Conservation (phyloP, 2,329 filamentous ascomycete genomes). For the Pseudogymnoascus destructans region DNA sequence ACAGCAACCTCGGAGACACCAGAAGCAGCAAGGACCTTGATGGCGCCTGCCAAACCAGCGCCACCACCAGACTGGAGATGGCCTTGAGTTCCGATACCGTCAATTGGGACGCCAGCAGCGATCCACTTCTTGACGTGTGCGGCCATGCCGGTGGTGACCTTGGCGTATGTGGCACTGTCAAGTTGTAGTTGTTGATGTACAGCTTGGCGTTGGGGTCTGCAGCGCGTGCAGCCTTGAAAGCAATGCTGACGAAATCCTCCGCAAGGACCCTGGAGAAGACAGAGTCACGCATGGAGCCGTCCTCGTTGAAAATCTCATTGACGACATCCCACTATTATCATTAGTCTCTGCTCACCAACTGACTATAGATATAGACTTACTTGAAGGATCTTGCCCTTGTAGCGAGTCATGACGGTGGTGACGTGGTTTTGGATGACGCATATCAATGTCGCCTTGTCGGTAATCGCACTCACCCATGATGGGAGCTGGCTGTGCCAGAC, state of each 20-base stretch:
- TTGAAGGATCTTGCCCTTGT: constrained; percentile 48
- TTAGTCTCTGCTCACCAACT: too few species aligned
- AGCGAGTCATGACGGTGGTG: constrained; percentile 41
- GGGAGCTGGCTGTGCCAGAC: constrained; percentile 50
- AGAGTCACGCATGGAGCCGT: constrained; percentile 35
- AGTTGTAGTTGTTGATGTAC: constrained; percentile 61
- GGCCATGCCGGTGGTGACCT: constrained; percentile 37
- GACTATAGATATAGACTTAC: too few species aligned
- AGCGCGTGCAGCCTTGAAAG: constrained; percentile 47
- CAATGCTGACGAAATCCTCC: constrained; percentile 53
- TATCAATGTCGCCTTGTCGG: constrained; percentile 38
- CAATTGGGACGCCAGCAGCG: constrained; percentile 43
- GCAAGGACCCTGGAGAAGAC: constrained; percentile 58
- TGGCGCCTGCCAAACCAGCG: constrained; percentile 13
- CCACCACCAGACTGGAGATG: constrained; percentile 15
- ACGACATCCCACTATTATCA: constrained; percentile 56
- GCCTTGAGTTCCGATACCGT: constrained; percentile 39
- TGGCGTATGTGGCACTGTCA: constrained; percentile 43
- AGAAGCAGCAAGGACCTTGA: constrained; percentile 30
- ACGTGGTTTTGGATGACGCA: constrained; percentile 47
- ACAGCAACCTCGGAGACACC: constrained; percentile 43
- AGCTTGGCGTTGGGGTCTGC: constrained; percentile 53
- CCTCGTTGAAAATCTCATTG: constrained; percentile 47
- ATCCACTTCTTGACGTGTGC: constrained; percentile 38
- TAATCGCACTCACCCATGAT: constrained; percentile 44